These are phyloP conservation scores for Starmerella riodocensis DNA, from an alignment of 805 yeast genomes.

Conservation along the genomic window DNA sequence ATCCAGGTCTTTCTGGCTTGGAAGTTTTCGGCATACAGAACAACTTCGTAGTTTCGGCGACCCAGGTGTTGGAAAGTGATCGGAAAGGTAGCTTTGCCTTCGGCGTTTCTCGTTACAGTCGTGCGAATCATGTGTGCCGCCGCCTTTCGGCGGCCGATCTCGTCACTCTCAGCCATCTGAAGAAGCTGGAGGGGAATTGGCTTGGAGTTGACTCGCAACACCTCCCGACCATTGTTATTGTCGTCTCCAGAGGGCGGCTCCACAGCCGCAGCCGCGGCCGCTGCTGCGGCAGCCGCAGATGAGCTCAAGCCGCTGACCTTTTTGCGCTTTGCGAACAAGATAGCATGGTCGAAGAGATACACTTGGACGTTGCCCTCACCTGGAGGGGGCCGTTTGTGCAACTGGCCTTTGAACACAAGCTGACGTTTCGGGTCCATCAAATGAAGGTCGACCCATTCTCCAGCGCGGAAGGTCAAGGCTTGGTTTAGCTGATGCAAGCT, in stretches of 20 bases:
- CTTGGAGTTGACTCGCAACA: slow-evolving; percentile 76
- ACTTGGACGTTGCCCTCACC: slow-evolving; percentile 69
- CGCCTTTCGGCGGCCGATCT: slow-evolving; percentile 37
- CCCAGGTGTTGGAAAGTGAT: slow-evolving; percentile 39
- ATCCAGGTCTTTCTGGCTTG: slow-evolving; percentile 64
- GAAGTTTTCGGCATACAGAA: slow-evolving; percentile 31
- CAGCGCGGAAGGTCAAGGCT: slow-evolving; percentile 63
- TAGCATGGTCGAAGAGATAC: slow-evolving; percentile 76
- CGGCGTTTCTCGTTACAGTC: slow-evolving; percentile 17
- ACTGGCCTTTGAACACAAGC: slow-evolving; percentile 63
- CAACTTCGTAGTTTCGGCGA: slow-evolving; percentile 35
- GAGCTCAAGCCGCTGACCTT: slow-evolving; percentile 48
- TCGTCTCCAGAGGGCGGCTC: slow-evolving; percentile 18
- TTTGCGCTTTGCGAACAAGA: slow-evolving; percentile 74
- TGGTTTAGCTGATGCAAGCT: slow-evolving; percentile 78
- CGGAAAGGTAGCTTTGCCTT: slow-evolving; percentile 29
- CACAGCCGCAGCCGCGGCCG: slow-evolving; percentile 19
- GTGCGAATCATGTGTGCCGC: slow-evolving; percentile 21
- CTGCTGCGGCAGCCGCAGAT: slow-evolving; percentile 18
- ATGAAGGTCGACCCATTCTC: slow-evolving; percentile 76
- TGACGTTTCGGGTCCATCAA: slow-evolving; percentile 68
- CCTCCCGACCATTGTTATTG: slow-evolving; percentile 42
- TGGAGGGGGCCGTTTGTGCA: slow-evolving; percentile 53
- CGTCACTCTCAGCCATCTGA: slow-evolving; percentile 65
- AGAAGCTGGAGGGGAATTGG: slow-evolving; percentile 73